phyloP scores from a whole-genome alignment of 345 rosid species.

The Acer yangbiense region DNA sequence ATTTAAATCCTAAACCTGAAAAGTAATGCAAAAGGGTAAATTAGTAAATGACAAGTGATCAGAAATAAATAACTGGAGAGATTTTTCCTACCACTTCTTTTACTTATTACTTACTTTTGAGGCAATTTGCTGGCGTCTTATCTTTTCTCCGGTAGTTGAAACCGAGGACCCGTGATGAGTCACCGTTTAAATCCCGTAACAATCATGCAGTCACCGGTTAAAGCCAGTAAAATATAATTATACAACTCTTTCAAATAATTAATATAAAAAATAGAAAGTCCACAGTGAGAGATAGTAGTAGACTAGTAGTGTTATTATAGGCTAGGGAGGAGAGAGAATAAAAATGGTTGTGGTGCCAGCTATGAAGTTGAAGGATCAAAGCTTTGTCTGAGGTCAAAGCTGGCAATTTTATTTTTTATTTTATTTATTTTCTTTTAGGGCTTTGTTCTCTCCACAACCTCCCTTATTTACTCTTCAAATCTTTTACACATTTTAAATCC shows the following conservation, averaged over 20 bases:
- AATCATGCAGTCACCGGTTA: slow-evolving; percentile 27
- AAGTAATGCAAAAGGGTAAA: slow-evolving; percentile 17
- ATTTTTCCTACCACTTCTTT: background rate
- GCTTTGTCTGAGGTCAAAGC: slow-evolving; percentile 83
- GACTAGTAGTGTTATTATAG: slow-evolving; percentile 23
- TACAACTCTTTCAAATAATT: background rate
- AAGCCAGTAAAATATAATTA: slow-evolving; percentile 21
- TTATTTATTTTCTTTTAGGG: background rate
- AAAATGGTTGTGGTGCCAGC: slow-evolving; percentile 70
- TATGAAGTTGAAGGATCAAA: slow-evolving; percentile 68
- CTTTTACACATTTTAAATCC: slow-evolving; percentile 15
- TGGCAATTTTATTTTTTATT: slow-evolving; percentile 41
- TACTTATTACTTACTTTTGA: slow-evolving; percentile 24
- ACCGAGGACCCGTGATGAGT: slow-evolving; percentile 53
- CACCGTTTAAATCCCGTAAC: slow-evolving; percentile 40
- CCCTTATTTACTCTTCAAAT: slow-evolving; percentile 23
- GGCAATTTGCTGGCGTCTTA: slow-evolving; percentile 41
- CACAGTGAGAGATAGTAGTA: background rate
- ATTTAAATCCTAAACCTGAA: background rate
- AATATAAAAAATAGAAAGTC: background rate
- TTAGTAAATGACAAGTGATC: slow-evolving; percentile 11
- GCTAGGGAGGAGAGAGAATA: slow-evolving; percentile 46
- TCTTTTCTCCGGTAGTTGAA: slow-evolving; percentile 41
- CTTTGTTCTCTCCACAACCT: slow-evolving; percentile 25
- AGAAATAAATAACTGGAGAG: slow-evolving; percentile 29